Evolutionary conservation across 495 filamentous ascomycete species (phyloP).

Genomic region (Talaromyces liani): DNA sequence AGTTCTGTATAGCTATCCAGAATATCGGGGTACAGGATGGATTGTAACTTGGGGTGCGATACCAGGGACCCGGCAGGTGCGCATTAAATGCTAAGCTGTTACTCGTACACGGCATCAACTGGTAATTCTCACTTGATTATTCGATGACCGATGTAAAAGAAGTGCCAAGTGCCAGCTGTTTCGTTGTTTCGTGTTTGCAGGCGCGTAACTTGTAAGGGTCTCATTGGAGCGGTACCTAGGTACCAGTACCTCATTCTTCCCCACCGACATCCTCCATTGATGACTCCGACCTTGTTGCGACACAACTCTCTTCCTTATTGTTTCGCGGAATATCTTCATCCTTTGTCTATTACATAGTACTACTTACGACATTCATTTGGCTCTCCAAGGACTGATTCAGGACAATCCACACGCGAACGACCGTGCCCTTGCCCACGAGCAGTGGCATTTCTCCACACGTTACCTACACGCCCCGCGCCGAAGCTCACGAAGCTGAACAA

Average conservation of each 20-base stretch:
- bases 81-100: neutral
- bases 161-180: neutral
- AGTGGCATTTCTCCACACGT: neutral
- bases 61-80: too few species aligned
- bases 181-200: neutral
- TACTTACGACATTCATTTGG: neutral
- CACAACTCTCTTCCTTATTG: neutral
- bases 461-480: neutral
- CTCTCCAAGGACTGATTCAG: neutral
- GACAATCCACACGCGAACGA: neutral
- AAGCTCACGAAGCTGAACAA: neutral
- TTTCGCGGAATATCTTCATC: neutral
- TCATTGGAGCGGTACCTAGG: too few species aligned
- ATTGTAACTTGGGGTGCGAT: too few species aligned
- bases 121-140: neutral
- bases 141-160: too few species aligned
- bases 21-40: too few species aligned
- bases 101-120: neutral
- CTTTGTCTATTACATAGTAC: neutral
- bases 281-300: neutral
- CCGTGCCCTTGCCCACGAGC: neutral
- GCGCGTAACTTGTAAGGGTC: neutral
- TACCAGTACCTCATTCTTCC: too few species aligned
- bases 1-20: too few species aligned
- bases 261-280: neutral